phyloP scores from a whole-genome alignment of 305 asterid species.

The Ajuga reptans region DNA sequence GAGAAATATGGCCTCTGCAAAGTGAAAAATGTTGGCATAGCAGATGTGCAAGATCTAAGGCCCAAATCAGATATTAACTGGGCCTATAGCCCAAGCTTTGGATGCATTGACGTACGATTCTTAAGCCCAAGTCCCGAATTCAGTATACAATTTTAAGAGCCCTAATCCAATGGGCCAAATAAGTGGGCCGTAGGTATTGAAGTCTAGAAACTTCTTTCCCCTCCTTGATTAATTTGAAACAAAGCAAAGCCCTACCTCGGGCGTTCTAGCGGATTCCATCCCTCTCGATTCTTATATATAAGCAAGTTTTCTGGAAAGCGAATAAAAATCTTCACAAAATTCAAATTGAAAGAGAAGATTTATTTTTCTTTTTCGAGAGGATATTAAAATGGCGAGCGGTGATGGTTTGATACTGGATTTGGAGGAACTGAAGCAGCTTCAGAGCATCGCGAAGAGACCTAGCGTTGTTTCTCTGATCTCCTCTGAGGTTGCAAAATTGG shows the following conservation, averaged over 20 bases:
- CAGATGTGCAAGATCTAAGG: no score
- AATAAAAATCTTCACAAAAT: background rate
- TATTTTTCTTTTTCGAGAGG: no score
- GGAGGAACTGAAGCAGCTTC: slow-evolving; percentile 72
- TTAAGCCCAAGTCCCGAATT: background rate
- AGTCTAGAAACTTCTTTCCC: slow-evolving; percentile 22
- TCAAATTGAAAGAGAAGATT: background rate
- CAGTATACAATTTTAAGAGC: background rate
- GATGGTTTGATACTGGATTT: slow-evolving; percentile 57
- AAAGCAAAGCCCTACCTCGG: background rate
- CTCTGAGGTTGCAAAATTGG: slow-evolving; percentile 53
- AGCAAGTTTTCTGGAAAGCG: background rate
- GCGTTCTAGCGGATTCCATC: slow-evolving; percentile 16
- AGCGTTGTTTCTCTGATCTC: slow-evolving; percentile 62
- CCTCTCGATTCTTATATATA: background rate
- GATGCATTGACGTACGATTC: background rate
- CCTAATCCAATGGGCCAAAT: background rate
- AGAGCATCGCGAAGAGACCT: slow-evolving; percentile 69
- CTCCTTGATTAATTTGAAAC: background rate
- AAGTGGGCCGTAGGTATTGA: background rate
- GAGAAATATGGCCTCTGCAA: no score
- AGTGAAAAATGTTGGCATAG: no score
- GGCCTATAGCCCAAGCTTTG: background rate
- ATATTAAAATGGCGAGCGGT: slow-evolving; percentile 41
- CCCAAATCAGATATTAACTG: background rate